These are phyloP conservation scores for Leishmania tropica DNA, from an alignment of 208 protist species.

Conservation along the genomic window DNA sequence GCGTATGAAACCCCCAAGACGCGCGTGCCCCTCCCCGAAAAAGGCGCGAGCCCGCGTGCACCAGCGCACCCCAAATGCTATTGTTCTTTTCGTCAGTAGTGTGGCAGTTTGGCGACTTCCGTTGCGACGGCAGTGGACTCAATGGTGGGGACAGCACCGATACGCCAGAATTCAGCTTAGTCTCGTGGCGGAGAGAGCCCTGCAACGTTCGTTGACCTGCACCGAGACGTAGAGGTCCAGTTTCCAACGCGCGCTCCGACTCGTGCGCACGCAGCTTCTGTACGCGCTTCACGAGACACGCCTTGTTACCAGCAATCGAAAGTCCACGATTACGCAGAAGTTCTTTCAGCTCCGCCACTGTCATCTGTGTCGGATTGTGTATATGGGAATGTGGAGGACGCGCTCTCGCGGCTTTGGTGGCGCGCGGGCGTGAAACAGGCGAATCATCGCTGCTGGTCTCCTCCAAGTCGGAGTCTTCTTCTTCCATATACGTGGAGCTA, in stretches of 20 bases:
- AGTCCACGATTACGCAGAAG: conserved; percentile 41
- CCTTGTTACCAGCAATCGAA: conserved; percentile 58
- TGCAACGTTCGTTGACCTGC: background rate
- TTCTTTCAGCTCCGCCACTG: conserved; percentile 35
- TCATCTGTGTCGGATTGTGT: conserved; percentile 24
- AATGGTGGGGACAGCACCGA: background rate
- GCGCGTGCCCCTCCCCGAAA: conserved; percentile 25
- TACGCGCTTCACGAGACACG: conserved; percentile 47
- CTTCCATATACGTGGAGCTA: conserved; percentile 30
- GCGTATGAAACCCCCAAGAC: conserved; percentile 12
- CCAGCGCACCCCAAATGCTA: conserved; percentile 51
- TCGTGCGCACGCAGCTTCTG: conserved; percentile 6
- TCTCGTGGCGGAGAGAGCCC: background rate
- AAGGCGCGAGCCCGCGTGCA: conserved; percentile 43
- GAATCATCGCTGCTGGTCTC: conserved; percentile 23
- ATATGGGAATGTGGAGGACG: background rate
- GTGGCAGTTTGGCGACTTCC: conserved; percentile 11
- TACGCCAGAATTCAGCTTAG: conserved; percentile 2
- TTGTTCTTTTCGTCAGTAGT: conserved; percentile 15
- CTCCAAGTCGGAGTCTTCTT: conserved; percentile 29
- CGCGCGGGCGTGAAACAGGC: background rate
- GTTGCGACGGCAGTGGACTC: conserved; percentile 1
- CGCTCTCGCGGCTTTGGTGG: background rate
- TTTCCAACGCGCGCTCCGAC: too few species aligned
- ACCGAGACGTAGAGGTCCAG: background rate